Evolutionary conservation across 148 eudicot species (phyloP).

Genomic region (Pouteria glomerata): DNA sequence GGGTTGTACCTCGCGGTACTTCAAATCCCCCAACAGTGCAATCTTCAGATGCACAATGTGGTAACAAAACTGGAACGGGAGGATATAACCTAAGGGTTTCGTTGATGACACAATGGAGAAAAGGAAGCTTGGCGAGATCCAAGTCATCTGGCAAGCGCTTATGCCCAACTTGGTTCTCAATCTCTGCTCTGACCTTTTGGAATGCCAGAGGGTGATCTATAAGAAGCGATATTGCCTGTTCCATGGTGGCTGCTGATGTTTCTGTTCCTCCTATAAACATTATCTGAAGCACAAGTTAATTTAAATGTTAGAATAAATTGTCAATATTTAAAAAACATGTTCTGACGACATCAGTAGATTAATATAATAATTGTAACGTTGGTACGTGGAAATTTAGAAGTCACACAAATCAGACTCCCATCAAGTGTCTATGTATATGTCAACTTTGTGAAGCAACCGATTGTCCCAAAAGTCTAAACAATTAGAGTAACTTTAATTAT

Average conservation of each 20-base stretch:
- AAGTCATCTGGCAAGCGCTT: slow-evolving; percentile 18
- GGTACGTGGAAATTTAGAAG: no score
- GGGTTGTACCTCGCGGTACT: slow-evolving; percentile 23
- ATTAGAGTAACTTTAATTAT: no score
- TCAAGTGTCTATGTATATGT: no score
- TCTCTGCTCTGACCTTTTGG: slow-evolving; percentile 15
- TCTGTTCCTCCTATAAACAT: slow-evolving; percentile 27
- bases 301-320: neutral
- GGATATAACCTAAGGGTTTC: slow-evolving; percentile 29
- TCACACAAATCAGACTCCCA: no score
- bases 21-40: slow-evolving; percentile 24
- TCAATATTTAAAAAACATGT: neutral
- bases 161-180: slow-evolving; percentile 19
- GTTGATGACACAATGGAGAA: slow-evolving; percentile 19
- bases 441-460: no score
- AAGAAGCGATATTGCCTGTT: slow-evolving; percentile 30
- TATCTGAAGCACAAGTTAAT: slow-evolving; percentile 5
- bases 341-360: no score
- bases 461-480: no score
- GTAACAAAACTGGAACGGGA: slow-evolving; percentile 22
- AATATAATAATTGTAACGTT: no score
- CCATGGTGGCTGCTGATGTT: slow-evolving; percentile 20
- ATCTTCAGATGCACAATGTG: slow-evolving; percentile 27
- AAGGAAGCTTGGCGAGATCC: slow-evolving; percentile 23
- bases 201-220: slow-evolving; percentile 19